These are phyloP conservation scores for Jamesozyma piceae DNA, from an alignment of 805 yeast species.

Conservation along the genomic window DNA sequence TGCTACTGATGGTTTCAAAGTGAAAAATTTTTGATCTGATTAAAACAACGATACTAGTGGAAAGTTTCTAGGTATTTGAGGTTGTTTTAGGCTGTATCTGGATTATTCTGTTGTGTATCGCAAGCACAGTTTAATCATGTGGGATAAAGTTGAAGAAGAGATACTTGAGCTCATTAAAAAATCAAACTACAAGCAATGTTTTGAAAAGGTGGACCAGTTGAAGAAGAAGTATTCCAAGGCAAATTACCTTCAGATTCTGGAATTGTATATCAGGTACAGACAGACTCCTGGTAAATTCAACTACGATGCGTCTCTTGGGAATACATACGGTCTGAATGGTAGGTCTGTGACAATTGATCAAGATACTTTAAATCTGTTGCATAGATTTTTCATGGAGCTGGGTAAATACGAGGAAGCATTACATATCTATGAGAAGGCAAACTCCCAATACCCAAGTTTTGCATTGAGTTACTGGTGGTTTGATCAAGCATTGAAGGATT, in stretches of 20 bases:
- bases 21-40: no score
- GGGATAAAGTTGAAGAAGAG: conserved; percentile 25
- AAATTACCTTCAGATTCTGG: conserved; percentile 37
- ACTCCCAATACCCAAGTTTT: conserved; percentile 46
- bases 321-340: conserved; percentile 19
- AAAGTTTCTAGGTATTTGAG: no score
- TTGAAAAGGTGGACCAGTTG: conserved; percentile 35
- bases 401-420: conserved; percentile 35
- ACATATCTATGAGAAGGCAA: conserved; percentile 47
- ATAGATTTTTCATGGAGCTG: conserved; percentile 36
- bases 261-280: conserved; percentile 24
- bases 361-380: conserved; percentile 41
- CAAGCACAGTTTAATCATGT: not conserved
- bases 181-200: conserved; percentile 45
- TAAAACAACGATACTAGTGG: no score
- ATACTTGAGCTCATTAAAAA: conserved; percentile 39
- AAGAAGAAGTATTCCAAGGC: conserved; percentile 48
- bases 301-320: conserved; percentile 24
- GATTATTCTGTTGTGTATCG: no score
- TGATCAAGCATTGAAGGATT: conserved; percentile 37
- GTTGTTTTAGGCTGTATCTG: no score
- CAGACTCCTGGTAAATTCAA: conserved; percentile 26
- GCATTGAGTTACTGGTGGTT: conserved; percentile 50
- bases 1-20: no score
- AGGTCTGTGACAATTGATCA: conserved; percentile 37